Evolutionary conservation across 495 filamentous ascomycete species (phyloP), one percentile per base, ranked within the genome.

Genomic region (Hypomontagnella submonticulosa): DNA sequence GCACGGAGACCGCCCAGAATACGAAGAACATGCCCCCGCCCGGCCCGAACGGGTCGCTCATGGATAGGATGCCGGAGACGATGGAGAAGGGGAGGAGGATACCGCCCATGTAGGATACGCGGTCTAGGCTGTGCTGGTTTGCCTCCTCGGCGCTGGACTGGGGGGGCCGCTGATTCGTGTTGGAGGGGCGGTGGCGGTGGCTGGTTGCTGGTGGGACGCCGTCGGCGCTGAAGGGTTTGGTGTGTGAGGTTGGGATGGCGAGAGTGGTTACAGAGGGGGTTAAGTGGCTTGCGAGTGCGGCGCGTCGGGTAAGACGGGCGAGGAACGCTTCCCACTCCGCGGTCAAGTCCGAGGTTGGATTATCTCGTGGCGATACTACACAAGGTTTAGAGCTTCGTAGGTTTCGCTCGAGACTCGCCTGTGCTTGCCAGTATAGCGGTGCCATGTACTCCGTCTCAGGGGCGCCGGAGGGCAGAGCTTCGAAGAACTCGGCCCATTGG

Each of bases 81-180:
- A 80, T 71, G 30, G 76, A 73, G 6, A 80, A 57, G 4, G 78
- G 78, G 4, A 80, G 68, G 4, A 80, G 69, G 2, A 80, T 61
- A 0, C 78, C 78, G 60, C 76, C 78, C 49, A 80, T 68, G 66
- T 80, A 80, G 16, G 70, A 69, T 4, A 81, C 71, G 6, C 77
- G 77, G 70, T 79, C 76, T 4, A 80, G 67, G 5, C 72, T 72
- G 16, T 74, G 75, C 44, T 75, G 66, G 63, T 76, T 72, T 58
- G 71, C 68, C 30, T 77, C 73, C 13, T 50, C 20, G 32, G 52
- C 13, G 32, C 12, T 13, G 37, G 36, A 19, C 8, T 36, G 30
- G 27, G 23, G 6, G 23, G 23, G 6, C 7, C n/a, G 42, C 33
- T 43, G 50, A 40, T 37, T 40, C 2, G 56, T 27, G 23, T 2